Conservation (phyloP, 2,329 filamentous ascomycete genomes). For the Canariomyces notabilis region DNA sequence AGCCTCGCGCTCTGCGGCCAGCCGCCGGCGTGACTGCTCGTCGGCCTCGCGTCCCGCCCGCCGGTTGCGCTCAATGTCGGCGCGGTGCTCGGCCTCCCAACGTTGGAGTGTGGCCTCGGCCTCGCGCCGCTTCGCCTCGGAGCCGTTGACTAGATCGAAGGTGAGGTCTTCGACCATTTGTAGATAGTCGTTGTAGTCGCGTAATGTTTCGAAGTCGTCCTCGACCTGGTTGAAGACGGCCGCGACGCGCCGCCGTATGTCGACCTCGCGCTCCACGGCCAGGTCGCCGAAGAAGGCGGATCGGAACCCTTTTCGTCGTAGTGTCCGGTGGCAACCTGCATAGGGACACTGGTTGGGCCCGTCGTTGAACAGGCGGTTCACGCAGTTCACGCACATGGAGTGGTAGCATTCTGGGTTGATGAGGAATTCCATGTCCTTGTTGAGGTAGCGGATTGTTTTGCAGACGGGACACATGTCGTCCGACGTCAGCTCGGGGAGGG, state of each 20-base stretch:
- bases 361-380: constrained; percentile 87
- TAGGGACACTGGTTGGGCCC: constrained; percentile 92
- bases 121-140: constrained; percentile 50
- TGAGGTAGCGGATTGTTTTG: constrained; percentile 94
- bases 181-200: constrained; percentile 88
- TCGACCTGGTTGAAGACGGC: constrained; percentile 80
- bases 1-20: constrained; percentile 63
- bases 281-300: constrained; percentile 88
- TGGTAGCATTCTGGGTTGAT: constrained; percentile 99
- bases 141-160: constrained; percentile 75
- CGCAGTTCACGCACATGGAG: constrained; percentile 95
- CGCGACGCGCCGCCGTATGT: constrained; percentile 76
- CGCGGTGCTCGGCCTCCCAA: constrained; percentile 70
- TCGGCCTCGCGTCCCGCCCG: constrained; percentile 51
- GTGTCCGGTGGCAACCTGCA: constrained; percentile 77
- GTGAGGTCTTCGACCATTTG: constrained; percentile 88
- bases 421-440: constrained; percentile 87
- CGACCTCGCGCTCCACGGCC: constrained; percentile 83
- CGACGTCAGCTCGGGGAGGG: constrained; percentile 20
- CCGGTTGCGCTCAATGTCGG: constrained; percentile 59
- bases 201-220: constrained; percentile 82
- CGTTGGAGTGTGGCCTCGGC: constrained; percentile 49
- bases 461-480: constrained; percentile 91
- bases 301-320: constrained; percentile 80
- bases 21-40: constrained; percentile 46